phyloP scores from a whole-genome alignment of 2,329 filamentous ascomycete genomes.

The Xylaria multiplex region DNA sequence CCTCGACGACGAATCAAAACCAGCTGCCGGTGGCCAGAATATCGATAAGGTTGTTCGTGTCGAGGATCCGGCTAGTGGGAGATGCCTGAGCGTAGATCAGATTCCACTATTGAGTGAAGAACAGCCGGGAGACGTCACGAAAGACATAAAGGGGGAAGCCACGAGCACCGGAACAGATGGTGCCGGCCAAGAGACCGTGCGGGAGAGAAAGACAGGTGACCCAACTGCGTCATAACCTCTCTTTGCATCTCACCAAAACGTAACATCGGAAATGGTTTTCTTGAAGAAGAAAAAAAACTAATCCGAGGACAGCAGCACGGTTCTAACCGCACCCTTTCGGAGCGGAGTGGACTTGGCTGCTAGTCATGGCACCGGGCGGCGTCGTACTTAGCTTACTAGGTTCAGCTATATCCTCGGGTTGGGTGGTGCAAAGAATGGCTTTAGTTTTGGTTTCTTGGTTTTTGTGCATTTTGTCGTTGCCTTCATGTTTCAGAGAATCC shows the following conservation, averaged over 20 bases:
- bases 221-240: constrained; percentile 8
- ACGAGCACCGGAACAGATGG: constrained; percentile 57
- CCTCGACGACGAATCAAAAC: constrained; percentile 38
- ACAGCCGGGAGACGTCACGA: constrained; percentile 37
- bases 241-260: not conserved
- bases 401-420: not conserved
- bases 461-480: not conserved
- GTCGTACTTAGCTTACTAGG: not conserved
- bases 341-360: not conserved
- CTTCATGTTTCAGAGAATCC: constrained; percentile 6
- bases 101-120: constrained; percentile 68
- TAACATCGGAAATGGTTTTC: not conserved
- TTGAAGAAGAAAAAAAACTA: not conserved
- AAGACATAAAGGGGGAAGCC: constrained; percentile 31
- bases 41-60: constrained; percentile 40
- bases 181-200: constrained; percentile 57
- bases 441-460: not conserved
- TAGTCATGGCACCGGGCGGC: not conserved
- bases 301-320: not conserved
- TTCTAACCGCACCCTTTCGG: too few relatives aligned
- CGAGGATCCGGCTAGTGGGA: constrained; percentile 45
- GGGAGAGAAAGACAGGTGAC: constrained; percentile 58
- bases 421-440: constrained; percentile 8
- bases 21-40: constrained; percentile 29
- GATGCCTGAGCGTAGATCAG: constrained; percentile 57